Conservation (phyloP, 176 grass and related monocot genomes). For the Eleusine indica region DNA sequence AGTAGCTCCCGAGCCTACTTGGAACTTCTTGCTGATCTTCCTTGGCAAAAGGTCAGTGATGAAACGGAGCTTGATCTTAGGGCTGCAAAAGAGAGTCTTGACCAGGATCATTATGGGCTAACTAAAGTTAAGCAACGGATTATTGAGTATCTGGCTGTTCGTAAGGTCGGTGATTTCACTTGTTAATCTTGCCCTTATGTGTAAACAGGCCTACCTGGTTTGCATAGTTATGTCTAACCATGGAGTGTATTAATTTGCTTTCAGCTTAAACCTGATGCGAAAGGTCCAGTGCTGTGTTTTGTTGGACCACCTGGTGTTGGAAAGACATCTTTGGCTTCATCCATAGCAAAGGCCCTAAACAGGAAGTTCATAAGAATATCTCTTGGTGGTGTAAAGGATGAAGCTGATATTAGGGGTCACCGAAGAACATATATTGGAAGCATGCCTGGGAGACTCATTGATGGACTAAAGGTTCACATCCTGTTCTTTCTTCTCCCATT, state of each 20-base stretch:
- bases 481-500: conserved; percentile 32
- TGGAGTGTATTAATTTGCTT: conserved; percentile 32
- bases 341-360: conserved; percentile 84
- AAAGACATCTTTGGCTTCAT: conserved; percentile 97
- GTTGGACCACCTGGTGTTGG: conserved; percentile 98
- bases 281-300: conserved; percentile 93
- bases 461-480: conserved; percentile 84
- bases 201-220: neutral
- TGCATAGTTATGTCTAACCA: conserved; percentile 28
- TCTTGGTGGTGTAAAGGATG: conserved; percentile 96
- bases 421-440: conserved; percentile 98
- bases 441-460: conserved; percentile 97
- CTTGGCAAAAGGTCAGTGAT: conserved; percentile 98
- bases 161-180: conserved; percentile 70
- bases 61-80: conserved; percentile 86
- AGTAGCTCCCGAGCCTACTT: conserved; percentile 92
- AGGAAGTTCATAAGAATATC: conserved; percentile 98
- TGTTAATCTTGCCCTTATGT: conserved; percentile 26
- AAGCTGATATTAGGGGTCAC: conserved; percentile 98
- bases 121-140: conserved; percentile 95
- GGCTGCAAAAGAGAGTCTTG: conserved; percentile 93
- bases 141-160: conserved; percentile 97
- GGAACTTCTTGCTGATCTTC: conserved; percentile 94
- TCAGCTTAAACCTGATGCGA: conserved; percentile 98
- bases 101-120: conserved; percentile 85